Percentiles rank a stretch among this genome's conserved stretches.
These are phyloP conservation scores for Tolypocladium paradoxum DNA, from an alignment of 2,329 filamentous ascomycete species.

Conservation along the genomic window DNA sequence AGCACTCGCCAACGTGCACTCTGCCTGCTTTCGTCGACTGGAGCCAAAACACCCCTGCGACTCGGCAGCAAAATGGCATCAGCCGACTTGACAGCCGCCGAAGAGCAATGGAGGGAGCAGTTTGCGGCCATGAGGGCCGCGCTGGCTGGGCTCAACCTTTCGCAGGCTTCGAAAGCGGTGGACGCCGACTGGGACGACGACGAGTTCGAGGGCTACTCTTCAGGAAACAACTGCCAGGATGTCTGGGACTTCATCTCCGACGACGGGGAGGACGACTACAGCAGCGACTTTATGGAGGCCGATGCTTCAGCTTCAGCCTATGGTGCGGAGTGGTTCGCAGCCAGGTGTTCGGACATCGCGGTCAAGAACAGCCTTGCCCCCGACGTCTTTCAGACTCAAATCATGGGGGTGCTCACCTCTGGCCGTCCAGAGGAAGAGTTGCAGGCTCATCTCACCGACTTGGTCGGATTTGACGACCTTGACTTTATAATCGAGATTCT, in stretches of 20 bases:
- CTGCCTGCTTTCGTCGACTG: not conserved
- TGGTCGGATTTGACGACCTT: slow-evolving; percentile 86
- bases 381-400: slow-evolving; percentile 64
- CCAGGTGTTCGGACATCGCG: slow-evolving; percentile 58
- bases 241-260: slow-evolving; percentile 90
- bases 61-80: slow-evolving; percentile 20
- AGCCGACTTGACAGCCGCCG: slow-evolving; percentile 26
- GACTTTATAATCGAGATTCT: slow-evolving; percentile 92
- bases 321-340: slow-evolving; percentile 58
- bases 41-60: too few species aligned
- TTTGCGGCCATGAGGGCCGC: slow-evolving; percentile 78
- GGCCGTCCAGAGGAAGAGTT: slow-evolving; percentile 67
- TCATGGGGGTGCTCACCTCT: slow-evolving; percentile 63
- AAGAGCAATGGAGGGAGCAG: slow-evolving; percentile 71
- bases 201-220: slow-evolving; percentile 44
- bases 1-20: not conserved
- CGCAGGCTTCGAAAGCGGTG: slow-evolving; percentile 27
- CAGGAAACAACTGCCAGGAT: slow-evolving; percentile 60
- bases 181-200: slow-evolving; percentile 50
- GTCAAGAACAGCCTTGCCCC: slow-evolving; percentile 55
- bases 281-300: slow-evolving; percentile 51
- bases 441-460: slow-evolving; percentile 81
- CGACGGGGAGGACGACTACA: slow-evolving; percentile 53
- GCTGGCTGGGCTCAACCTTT: slow-evolving; percentile 59
- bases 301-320: slow-evolving; percentile 27